Evolutionary conservation across 306 rosid genomes (phyloP).

Genomic region (Cicer chorassanicum): DNA sequence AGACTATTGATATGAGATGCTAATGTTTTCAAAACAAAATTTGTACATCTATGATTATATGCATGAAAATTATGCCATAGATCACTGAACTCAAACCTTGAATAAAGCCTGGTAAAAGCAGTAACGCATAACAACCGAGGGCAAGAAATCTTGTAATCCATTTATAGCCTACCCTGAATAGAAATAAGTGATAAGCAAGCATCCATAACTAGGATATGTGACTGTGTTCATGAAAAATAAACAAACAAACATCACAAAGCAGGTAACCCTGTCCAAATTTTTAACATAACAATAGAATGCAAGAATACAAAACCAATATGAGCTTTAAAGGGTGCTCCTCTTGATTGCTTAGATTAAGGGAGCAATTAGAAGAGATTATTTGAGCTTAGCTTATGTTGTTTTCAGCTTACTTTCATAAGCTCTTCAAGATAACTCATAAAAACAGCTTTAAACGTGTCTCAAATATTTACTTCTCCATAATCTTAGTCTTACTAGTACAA

Average conservation of each 20-base stretch:
- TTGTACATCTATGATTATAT: background rate
- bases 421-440: background rate
- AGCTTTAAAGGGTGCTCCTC: constrained; percentile 16
- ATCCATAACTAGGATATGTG: constrained; percentile 23
- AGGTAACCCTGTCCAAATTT: background rate
- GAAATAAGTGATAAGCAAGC: constrained; percentile 58
- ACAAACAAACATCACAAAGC: constrained; percentile 35
- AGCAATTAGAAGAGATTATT: background rate
- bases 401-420: background rate
- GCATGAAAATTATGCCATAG: constrained; percentile 26
- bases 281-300: constrained; percentile 1
- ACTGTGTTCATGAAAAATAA: constrained; percentile 24
- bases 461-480: background rate
- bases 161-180: constrained; percentile 91
- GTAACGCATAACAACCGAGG: constrained; percentile 71
- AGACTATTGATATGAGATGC: constrained; percentile 19
- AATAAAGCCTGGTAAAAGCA: constrained; percentile 79
- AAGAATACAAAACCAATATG: constrained; percentile 2
- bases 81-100: constrained; percentile 64
- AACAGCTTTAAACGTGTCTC: background rate
- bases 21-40: constrained; percentile 37
- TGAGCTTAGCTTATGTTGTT: background rate
- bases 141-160: constrained; percentile 81
- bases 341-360: background rate
- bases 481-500: background rate